Percentiles rank a stretch among this genome's conserved stretches.
phyloP scores from a whole-genome alignment of 1,284 basidiomycete genomes.

The Hypsizygus ulmarius region DNA sequence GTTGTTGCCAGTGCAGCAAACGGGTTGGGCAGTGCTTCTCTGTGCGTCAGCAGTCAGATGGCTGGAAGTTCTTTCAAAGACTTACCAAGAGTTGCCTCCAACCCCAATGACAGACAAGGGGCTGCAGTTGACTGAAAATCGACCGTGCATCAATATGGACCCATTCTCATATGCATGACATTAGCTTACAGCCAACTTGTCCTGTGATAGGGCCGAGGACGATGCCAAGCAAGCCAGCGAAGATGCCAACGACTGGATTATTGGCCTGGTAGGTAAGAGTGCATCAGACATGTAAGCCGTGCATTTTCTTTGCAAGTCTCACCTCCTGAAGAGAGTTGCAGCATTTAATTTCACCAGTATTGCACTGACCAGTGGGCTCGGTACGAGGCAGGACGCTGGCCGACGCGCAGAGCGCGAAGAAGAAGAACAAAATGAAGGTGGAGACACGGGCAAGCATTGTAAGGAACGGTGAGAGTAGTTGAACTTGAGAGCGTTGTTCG shows the following conservation, averaged over 20 bases:
- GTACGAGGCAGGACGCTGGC: constrained; percentile 13
- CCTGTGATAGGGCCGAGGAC: constrained; percentile 14
- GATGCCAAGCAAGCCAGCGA: constrained; percentile 18
- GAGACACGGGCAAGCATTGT: constrained; percentile 15
- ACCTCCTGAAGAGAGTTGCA: constrained; percentile 15
- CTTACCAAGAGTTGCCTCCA: constrained; percentile 20
- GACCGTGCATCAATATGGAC: background rate
- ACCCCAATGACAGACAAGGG: constrained; percentile 20
- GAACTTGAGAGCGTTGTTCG: constrained; percentile 1
- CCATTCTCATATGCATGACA: no score
- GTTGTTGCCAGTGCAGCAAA: constrained; percentile 22
- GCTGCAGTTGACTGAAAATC: constrained; percentile 18
- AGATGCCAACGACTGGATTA: constrained; percentile 7
- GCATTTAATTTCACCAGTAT: constrained; percentile 8
- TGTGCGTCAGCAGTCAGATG: background rate
- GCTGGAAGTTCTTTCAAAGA: background rate
- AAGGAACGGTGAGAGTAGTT: constrained; percentile 2
- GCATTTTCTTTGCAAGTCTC: constrained; percentile 1
- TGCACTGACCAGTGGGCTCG: constrained; percentile 7
- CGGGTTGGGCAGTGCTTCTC: constrained; percentile 16
- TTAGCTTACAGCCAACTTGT: constrained; percentile 21
- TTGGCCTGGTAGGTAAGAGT: constrained; percentile 4
- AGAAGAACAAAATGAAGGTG: constrained; percentile 13
- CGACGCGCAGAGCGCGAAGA: constrained; percentile 15
- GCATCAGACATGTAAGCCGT: background rate